These are phyloP conservation scores for Rubus idaeus DNA, from an alignment of 306 rosid species.

Conservation along the genomic window DNA sequence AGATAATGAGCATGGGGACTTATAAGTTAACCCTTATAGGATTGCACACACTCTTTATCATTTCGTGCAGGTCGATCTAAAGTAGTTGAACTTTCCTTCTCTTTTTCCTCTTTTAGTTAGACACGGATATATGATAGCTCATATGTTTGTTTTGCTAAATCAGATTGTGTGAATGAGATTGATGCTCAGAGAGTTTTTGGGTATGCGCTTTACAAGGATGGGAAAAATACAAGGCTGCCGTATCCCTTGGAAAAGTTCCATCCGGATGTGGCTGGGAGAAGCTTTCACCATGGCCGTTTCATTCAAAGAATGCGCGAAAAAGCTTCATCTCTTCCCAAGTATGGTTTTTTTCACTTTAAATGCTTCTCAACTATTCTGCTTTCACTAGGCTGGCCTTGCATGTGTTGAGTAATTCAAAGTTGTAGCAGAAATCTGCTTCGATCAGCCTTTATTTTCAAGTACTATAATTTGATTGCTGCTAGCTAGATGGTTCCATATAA, in stretches of 20 bases:
- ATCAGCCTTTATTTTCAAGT: background rate
- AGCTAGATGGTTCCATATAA: too few species aligned
- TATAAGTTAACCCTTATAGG: background rate
- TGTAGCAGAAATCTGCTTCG: background rate
- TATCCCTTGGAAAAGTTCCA: conserved; percentile 39
- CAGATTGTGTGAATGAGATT: conserved; percentile 21
- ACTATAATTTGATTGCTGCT: too few species aligned
- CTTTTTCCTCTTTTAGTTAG: background rate
- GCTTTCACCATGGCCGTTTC: conserved; percentile 60
- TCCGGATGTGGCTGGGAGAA: conserved; percentile 42
- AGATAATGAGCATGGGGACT: background rate
- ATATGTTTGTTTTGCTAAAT: background rate
- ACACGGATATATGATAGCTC: background rate
- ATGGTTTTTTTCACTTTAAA: background rate
- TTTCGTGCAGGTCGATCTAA: background rate
- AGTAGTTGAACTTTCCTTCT: background rate
- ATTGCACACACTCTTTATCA: background rate
- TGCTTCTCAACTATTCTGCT: background rate
- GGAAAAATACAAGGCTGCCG: conserved; percentile 38
- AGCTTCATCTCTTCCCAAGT: conserved; percentile 45
- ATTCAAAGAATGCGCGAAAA: conserved; percentile 49
- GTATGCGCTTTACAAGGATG: conserved; percentile 40
- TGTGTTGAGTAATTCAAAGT: background rate
- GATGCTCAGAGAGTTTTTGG: conserved; percentile 21
- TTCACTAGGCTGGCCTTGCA: background rate